A percentile compares a stretch with the other conserved stretches of the same genome.
Conservation (phyloP, 495 filamentous ascomycete species). For the Annulohypoxylon stygium region DNA sequence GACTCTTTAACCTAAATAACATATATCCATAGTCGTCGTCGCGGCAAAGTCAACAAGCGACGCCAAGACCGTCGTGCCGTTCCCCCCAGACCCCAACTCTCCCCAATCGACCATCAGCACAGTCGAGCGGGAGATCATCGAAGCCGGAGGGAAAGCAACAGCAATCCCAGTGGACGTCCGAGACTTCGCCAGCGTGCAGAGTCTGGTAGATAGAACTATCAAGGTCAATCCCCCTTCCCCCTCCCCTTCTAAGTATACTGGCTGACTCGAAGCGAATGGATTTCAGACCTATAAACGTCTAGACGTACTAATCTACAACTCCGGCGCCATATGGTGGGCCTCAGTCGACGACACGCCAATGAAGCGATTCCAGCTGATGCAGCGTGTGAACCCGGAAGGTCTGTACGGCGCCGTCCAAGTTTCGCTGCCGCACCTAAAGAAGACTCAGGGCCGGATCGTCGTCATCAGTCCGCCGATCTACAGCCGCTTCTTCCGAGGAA, state of each 20-base stretch:
- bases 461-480: constrained; percentile 91
- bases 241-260: neutral
- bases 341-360: constrained; percentile 79
- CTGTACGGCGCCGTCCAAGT: constrained; percentile 77
- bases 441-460: constrained; percentile 70
- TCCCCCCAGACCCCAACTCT: constrained; percentile 89
- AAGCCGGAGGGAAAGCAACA: constrained; percentile 72
- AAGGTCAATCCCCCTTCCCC: constrained; percentile 50
- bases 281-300: constrained; percentile 69
- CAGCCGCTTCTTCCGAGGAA: constrained; percentile 84
- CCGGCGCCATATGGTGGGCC: constrained; percentile 89
- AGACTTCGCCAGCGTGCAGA: constrained; percentile 71
- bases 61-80: constrained; percentile 66
- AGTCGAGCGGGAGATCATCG: constrained; percentile 81
- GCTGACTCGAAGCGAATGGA: neutral
- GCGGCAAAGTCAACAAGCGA: constrained; percentile 83
- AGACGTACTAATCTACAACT: constrained; percentile 85
- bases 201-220: constrained; percentile 72
- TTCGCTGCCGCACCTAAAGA: constrained; percentile 68
- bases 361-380: constrained; percentile 86
- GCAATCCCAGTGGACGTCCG: constrained; percentile 80
- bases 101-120: constrained; percentile 83
- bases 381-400: constrained; percentile 82
- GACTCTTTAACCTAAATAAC: neutral
- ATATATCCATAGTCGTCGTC: constrained; percentile 72